Base-by-base conservation (phyloP, 2,329 filamentous ascomycete species). In the Helicocarpus griseus region DNA sequence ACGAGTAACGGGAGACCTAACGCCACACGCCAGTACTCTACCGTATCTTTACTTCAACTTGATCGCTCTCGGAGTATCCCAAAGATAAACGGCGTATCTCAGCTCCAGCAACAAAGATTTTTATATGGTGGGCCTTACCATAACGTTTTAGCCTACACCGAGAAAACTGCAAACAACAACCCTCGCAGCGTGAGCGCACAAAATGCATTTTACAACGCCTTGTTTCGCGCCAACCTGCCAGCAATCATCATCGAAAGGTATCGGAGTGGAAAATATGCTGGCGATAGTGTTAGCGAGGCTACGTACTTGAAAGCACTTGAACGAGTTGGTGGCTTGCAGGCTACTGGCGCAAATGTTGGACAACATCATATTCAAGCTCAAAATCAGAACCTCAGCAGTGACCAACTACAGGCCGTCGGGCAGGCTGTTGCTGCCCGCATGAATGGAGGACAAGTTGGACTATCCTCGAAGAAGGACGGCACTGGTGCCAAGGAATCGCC, bases 151-250 rank as follows among this genome's bases (percentile, higher is more conserved):
- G 89, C 89, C 31, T 86, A 88, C 58, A 79, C 90, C 60, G 93
- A 98, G 71, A 86, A 90, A 66, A 86, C 87, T 22, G 94, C 93
- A 35, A 98, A 97, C 71, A 86, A 89, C 69, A 95, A 95, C 62
- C 89, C 93, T 1, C 80, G 77, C 54, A 97, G 89, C 68, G 85
- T 89, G 26, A 86, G 86, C 40, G 84, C 89, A 19, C 93, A 98
- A 68, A 93, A 91, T 66, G 85, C 87, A 14, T 96, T 98, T 68
- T 98, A 98, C 66, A 86, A 91, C 65, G 85, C 90, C 43, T 80
- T 98, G 13, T 77, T 96, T 51, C 86, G 87, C 65, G 89, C 91
- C 48, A 93, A 94, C 63, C 90, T 96, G 86, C 88, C 91, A 17
- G 85, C 89, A 48, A 95, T 98, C 56, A 76, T 98, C 52, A 80